phyloP scores from a whole-genome alignment of 2,329 filamentous ascomycete species.

The Elsinoe fawcettii region DNA sequence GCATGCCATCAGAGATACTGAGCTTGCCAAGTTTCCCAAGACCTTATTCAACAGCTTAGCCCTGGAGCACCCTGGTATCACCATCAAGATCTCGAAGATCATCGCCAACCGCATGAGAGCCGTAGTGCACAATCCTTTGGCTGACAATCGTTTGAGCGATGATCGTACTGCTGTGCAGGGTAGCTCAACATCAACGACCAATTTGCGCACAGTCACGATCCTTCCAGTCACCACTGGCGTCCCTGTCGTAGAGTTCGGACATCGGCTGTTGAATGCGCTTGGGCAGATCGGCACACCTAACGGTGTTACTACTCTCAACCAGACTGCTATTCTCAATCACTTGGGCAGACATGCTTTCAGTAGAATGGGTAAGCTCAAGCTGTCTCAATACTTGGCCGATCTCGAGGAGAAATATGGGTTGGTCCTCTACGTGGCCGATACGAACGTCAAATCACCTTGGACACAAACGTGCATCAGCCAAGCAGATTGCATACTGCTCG shows the following conservation, averaged over 20 bases:
- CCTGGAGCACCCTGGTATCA: constrained; percentile 94
- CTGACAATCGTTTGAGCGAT: constrained; percentile 27
- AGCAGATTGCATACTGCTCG: constrained; percentile 89
- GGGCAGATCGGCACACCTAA: constrained; percentile 83
- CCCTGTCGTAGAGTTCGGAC: constrained; percentile 91
- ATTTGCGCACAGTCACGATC: constrained; percentile 85
- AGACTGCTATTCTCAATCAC: constrained; percentile 89
- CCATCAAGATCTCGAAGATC: constrained; percentile 98
- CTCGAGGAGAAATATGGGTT: constrained; percentile 95
- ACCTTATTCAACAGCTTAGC: constrained; percentile 96
- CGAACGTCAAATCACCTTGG: constrained; percentile 94
- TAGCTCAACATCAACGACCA: constrained; percentile 76
- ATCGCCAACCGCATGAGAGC: constrained; percentile 92
- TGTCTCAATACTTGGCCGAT: constrained; percentile 92
- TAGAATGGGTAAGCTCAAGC: constrained; percentile 90
- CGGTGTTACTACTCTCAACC: constrained; percentile 84
- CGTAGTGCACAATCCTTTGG: constrained; percentile 72
- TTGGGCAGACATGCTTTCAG: constrained; percentile 94
- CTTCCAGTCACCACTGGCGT: constrained; percentile 85
- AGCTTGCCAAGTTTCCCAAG: constrained; percentile 90
- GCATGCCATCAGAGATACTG: constrained; percentile 92
- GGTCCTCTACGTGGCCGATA: constrained; percentile 92
- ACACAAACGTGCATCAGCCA: constrained; percentile 96
- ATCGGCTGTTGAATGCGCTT: constrained; percentile 76
- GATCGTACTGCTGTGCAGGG: constrained; percentile 50